These are phyloP conservation scores for Leucocoprinus birnbaumii DNA, from an alignment of 768 basidiomycete species.

Conservation along the genomic window DNA sequence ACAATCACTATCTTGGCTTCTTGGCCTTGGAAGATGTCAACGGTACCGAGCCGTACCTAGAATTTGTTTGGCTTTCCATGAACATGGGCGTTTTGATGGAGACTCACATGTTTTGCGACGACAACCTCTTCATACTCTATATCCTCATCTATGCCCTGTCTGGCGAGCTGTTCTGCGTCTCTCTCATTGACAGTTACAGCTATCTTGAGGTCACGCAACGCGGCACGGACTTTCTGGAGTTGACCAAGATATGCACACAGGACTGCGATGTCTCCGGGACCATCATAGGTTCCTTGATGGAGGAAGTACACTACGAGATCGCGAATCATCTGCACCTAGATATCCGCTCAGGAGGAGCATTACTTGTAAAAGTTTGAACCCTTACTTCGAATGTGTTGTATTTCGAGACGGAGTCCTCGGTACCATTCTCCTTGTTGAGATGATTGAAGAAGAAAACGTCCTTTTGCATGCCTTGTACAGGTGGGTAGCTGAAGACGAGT, in stretches of 20 bases:
- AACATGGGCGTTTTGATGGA: neutral
- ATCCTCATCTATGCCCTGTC: slow-evolving; percentile 42
- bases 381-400: slow-evolving; percentile 57
- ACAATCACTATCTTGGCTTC: slow-evolving; percentile 73
- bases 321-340: slow-evolving; percentile 40
- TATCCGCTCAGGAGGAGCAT: neutral
- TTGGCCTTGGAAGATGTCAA: slow-evolving; percentile 80
- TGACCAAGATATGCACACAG: slow-evolving; percentile 47
- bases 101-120: neutral
- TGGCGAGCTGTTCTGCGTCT: slow-evolving; percentile 56
- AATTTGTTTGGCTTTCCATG: neutral
- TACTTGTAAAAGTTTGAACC: neutral
- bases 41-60: slow-evolving; percentile 67
- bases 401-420: slow-evolving; percentile 59
- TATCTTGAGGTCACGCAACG: slow-evolving; percentile 37
- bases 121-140: slow-evolving; percentile 18
- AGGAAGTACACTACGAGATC: slow-evolving; percentile 43
- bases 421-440: slow-evolving; percentile 52
- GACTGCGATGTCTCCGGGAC: slow-evolving; percentile 46
- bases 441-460: slow-evolving; percentile 72
- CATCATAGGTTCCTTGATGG: slow-evolving; percentile 41
- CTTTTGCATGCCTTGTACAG: slow-evolving; percentile 36
- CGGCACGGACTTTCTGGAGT: slow-evolving; percentile 37
- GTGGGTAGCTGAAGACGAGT: slow-evolving; percentile 45
- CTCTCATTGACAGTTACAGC: slow-evolving; percentile 68